Evolutionary conservation across 163 green algal species (phyloP).

Genomic region (Volvox carteri): DNA sequence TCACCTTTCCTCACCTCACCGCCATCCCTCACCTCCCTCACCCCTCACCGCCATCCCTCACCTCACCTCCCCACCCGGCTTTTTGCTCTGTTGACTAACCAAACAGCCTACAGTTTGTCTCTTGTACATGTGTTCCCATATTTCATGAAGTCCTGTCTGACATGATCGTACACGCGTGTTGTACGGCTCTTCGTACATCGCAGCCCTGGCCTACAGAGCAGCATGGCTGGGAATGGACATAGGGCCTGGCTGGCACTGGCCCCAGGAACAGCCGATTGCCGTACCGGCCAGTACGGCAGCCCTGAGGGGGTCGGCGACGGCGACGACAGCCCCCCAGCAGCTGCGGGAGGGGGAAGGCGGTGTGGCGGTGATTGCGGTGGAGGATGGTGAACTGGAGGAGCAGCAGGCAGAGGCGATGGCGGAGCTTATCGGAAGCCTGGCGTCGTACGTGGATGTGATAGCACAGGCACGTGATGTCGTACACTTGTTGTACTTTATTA

Average conservation of each 20-base stretch:
- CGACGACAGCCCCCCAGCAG: too few species aligned
- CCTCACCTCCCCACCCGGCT: not conserved
- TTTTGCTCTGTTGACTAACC: too few species aligned
- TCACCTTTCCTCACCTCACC: too few species aligned
- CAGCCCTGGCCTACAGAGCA: conserved; percentile 29
- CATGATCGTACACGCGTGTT: too few species aligned
- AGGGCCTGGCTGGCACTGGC: conserved; percentile 41
- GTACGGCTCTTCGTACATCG: too few species aligned
- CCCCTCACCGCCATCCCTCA: not conserved
- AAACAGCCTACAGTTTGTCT: too few species aligned
- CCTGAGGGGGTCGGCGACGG: too few species aligned
- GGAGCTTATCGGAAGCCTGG: conserved; percentile 20
- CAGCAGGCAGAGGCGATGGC: conserved; percentile 33
- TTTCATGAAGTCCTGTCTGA: too few species aligned
- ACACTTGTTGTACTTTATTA: not conserved
- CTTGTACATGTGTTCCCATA: too few species aligned
- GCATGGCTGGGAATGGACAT: conserved; percentile 38
- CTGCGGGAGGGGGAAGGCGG: too few species aligned
- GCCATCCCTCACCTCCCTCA: not conserved
- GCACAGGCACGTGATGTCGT: conserved; percentile 16
- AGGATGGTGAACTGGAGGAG: conserved; percentile 22
- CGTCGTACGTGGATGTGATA: not conserved
- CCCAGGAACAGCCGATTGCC: not conserved
- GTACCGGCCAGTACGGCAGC: not conserved
- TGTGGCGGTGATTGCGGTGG: not conserved